Evolutionary conservation across 371 early-diverging fungal species (phyloP).

Genomic region (Ordospora colligata): DNA sequence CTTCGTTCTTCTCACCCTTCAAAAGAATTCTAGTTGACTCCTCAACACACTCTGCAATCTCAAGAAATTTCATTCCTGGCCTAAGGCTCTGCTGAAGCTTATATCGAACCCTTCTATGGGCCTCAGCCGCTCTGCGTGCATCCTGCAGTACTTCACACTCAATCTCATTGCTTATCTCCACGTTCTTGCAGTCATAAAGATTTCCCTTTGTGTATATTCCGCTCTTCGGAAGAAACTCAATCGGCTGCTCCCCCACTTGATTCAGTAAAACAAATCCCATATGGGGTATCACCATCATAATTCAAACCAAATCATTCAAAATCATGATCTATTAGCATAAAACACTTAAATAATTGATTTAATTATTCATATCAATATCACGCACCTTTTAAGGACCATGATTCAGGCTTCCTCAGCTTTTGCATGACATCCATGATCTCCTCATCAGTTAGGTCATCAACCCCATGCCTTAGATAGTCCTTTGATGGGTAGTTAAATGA

Average conservation of each 20-base stretch:
- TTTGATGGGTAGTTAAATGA: too few relatives aligned
- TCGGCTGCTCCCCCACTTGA: constrained; percentile 25
- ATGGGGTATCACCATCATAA: too few relatives aligned
- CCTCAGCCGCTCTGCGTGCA: constrained; percentile 65
- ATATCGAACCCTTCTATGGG: constrained; percentile 67
- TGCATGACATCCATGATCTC: too few relatives aligned
- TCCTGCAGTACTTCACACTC: constrained; percentile 66
- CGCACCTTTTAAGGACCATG: too few relatives aligned
- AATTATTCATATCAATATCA: too few relatives aligned
- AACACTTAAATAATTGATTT: too few relatives aligned
- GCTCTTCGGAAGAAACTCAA: constrained; percentile 18
- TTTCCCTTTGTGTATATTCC: neutral
- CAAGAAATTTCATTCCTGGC: constrained; percentile 88
- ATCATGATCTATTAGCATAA: too few relatives aligned
- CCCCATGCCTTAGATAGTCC: too few relatives aligned
- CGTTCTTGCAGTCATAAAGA: constrained; percentile 4
- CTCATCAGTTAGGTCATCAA: too few relatives aligned
- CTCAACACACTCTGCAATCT: constrained; percentile 82
- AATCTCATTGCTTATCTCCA: neutral
- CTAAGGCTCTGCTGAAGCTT: constrained; percentile 72
- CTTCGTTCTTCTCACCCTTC: constrained; percentile 66
- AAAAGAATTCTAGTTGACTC: constrained; percentile 79
- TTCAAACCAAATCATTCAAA: too few relatives aligned
- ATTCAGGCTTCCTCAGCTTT: too few relatives aligned
- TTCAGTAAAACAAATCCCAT: constrained; percentile 20